Evolutionary conservation across 2,329 filamentous ascomycete genomes (phyloP).

Genomic region (Xylaria sp.): DNA sequence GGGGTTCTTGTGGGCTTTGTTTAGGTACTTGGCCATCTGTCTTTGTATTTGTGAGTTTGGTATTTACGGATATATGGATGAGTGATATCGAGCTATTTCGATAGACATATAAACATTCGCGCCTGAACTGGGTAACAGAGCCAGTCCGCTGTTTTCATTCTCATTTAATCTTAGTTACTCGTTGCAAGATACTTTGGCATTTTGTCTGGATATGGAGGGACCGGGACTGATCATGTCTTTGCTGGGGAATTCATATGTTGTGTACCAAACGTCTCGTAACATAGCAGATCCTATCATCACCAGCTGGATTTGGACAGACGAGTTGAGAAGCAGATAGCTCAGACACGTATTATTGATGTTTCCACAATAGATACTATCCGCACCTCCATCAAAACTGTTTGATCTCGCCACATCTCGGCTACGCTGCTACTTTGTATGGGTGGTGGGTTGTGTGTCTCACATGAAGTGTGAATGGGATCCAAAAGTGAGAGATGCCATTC

Average conservation of each 20-base stretch:
- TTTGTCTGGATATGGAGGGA: neutral
- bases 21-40: neutral
- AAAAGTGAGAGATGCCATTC: too few species aligned
- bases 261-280: neutral
- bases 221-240: neutral
- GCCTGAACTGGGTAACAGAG: too few species aligned
- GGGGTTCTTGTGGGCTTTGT: neutral
- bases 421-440: too few species aligned
- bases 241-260: neutral
- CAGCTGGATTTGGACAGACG: neutral
- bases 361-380: neutral
- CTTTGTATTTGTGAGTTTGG: neutral
- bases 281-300: neutral
- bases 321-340: neutral
- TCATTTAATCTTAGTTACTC: too few species aligned
- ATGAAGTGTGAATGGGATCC: too few species aligned
- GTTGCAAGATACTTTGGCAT: too few species aligned
- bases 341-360: neutral
- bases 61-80: neutral
- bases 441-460: too few species aligned
- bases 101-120: neutral
- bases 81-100: neutral
- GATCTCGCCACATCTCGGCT: too few species aligned
- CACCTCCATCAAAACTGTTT: too few species aligned
- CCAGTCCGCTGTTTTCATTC: too few species aligned